Evolutionary conservation across 306 rosid species (phyloP).

Genomic region (Quercus variabilis): DNA sequence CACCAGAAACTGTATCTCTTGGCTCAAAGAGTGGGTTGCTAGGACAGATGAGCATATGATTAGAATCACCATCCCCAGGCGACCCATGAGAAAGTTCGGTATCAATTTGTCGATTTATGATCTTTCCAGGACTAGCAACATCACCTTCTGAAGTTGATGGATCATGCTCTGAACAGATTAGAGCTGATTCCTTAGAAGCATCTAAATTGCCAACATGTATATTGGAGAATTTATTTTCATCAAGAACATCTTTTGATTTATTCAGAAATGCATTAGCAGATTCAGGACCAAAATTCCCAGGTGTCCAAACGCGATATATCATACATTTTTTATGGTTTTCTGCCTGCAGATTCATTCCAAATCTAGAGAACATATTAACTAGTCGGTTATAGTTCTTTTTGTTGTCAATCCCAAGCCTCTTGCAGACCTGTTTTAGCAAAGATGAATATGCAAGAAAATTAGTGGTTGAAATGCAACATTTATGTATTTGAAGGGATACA

Average conservation of each 20-base stretch:
- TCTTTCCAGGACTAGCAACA: conserved; percentile 24
- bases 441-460: conserved; percentile 18
- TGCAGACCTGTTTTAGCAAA: conserved; percentile 52
- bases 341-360: conserved; percentile 69
- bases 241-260: conserved; percentile 22
- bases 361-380: conserved; percentile 56
- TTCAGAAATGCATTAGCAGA: conserved; percentile 29
- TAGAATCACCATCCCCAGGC: conserved; percentile 33
- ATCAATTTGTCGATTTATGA: conserved; percentile 29
- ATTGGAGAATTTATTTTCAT: conserved; percentile 33
- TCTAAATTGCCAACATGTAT: conserved; percentile 20
- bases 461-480: conserved; percentile 14
- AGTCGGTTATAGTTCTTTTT: conserved; percentile 67
- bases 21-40: conserved; percentile 31
- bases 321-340: conserved; percentile 56
- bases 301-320: conserved; percentile 72
- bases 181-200: conserved; percentile 32
- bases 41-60: conserved; percentile 8
- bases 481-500: conserved; percentile 15
- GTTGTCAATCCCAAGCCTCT: conserved; percentile 75
- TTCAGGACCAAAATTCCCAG: conserved; percentile 56
- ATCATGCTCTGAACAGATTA: conserved; percentile 24
- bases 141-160: conserved; percentile 25
- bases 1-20: conserved; percentile 28
- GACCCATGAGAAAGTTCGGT: conserved; percentile 32